Base-by-base conservation (phyloP, 1,139 yeast species). In the Taiozyma onychis region DNA sequence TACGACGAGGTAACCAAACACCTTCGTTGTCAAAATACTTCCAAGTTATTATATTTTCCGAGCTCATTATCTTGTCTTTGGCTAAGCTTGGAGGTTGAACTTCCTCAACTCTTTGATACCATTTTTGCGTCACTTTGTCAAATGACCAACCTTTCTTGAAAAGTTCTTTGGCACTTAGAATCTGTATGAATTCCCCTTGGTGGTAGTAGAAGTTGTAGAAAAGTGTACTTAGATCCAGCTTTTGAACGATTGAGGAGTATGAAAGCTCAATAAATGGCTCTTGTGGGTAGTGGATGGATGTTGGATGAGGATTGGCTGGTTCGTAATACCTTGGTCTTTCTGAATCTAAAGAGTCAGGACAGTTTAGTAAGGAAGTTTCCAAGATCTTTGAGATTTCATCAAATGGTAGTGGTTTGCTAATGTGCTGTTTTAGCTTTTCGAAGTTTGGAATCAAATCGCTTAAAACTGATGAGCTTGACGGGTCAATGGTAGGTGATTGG, bases 271-370 rank as follows among this genome's bases (percentile, higher is more conserved):
- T 57, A 4, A 56, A 45, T 44, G 97, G 96, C 58, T 89, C 97
- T 64, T 85, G 93, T 4, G 99, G 99, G 69, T 90, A 93, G 67
- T 85, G 89, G 24, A 88, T 80, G 45, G 95, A 88, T 6, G 96
- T 88, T 16, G 97, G 96, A 64, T 87, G 96, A 47, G 95, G 95
- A 57, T 83, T 81, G 24, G 72, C 70, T n/a, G 97, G 96, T 55
- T 77, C 80, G 66, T 91, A 91, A 56, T 80, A 81, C 55, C 84
- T 77, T 30, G 98, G 97, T 57, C 80, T 82, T 61, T 93, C 97
- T 2, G 96, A 86, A 65, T 91, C 95, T 54, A 83, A 78, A 1
- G 97, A 88, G 67, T 93, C 98, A 0, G 99, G 99, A 66, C 97
- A 89, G 62, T 88, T 86, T 60, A 88, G 73, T 54, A 88, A 75